Percentiles rank a stretch among this genome's conserved stretches.
phyloP scores from a whole-genome alignment of 805 yeast genomes.

The Saturnispora besseyi region DNA sequence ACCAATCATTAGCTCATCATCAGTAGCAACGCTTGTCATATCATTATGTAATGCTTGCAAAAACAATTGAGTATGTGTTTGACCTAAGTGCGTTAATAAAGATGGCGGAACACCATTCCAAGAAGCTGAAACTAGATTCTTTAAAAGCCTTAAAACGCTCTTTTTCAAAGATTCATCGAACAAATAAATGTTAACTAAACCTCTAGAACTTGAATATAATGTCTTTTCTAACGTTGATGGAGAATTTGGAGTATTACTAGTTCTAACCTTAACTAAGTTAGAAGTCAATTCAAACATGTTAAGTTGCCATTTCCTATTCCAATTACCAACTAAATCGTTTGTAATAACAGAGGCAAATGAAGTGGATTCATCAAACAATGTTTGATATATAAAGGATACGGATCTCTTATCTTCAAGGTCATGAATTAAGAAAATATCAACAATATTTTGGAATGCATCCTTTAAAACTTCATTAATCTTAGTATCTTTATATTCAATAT shows the following conservation, averaged over 20 bases:
- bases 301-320: conserved; percentile 42
- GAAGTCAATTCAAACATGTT: conserved; percentile 48
- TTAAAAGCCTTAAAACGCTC: conserved; percentile 45
- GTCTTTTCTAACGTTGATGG: conserved; percentile 61
- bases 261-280: conserved; percentile 48
- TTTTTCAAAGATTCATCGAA: conserved; percentile 39
- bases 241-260: conserved; percentile 31
- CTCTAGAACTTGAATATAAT: conserved; percentile 47
- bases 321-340: conserved; percentile 35
- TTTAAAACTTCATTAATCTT: conserved; percentile 44
- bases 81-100: conserved; percentile 70
- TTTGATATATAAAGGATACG: conserved; percentile 41
- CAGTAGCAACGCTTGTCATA: conserved; percentile 47
- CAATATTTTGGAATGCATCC: conserved; percentile 40
- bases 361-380: conserved; percentile 39
- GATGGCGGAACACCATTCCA: conserved; percentile 64
- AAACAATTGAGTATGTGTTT: conserved; percentile 49
- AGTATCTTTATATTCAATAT: conserved; percentile 25
- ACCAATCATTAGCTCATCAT: conserved; percentile 41
- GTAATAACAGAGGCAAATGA: conserved; percentile 8
- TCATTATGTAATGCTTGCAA: conserved; percentile 53
- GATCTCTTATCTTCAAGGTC: conserved; percentile 44
- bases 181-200: conserved; percentile 50
- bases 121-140: conserved; percentile 44
- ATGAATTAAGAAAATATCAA: conserved; percentile 47